Evolutionary conservation across 768 basidiomycete species (phyloP).

Genomic region (Trametes maxima): DNA sequence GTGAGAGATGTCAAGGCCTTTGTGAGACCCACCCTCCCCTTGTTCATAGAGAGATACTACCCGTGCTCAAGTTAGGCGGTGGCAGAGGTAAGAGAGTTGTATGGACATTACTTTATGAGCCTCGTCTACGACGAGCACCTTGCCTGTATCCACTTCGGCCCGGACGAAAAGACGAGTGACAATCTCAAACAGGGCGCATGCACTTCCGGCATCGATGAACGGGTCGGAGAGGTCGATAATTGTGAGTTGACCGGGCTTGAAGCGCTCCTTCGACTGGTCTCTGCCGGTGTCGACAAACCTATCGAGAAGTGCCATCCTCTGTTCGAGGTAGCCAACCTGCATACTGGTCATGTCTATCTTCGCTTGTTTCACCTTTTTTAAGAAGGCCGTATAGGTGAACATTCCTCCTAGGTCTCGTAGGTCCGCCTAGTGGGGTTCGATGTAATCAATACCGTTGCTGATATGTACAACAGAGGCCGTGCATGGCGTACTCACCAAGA

Average conservation of each 20-base stretch:
- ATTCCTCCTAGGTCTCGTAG: conserved; percentile 63
- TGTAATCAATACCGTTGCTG: background rate
- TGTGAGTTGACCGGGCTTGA: conserved; percentile 59
- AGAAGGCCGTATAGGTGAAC: conserved; percentile 56
- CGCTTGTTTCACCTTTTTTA: conserved; percentile 44
- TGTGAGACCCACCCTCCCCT: conserved; percentile 53
- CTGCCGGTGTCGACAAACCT: conserved; percentile 49
- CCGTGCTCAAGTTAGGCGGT: background rate
- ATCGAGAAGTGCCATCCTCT: conserved; percentile 60
- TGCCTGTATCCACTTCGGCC: conserved; percentile 60
- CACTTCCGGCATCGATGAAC: conserved; percentile 66
- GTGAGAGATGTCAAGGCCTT: conserved; percentile 63
- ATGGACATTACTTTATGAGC: conserved; percentile 61
- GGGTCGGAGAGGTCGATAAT: conserved; percentile 76
- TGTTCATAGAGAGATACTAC: conserved; percentile 60
- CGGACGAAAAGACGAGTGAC: conserved; percentile 65
- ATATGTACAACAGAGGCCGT: background rate
- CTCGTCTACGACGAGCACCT: conserved; percentile 73
- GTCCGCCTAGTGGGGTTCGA: conserved; percentile 51
- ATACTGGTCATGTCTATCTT: conserved; percentile 56
- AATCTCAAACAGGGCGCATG: conserved; percentile 73
- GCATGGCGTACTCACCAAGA: conserved; percentile 46
- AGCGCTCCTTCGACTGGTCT: conserved; percentile 35
- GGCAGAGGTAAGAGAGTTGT: background rate
- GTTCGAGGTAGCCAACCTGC: conserved; percentile 59